Percentiles rank a stretch among this genome's conserved stretches.
phyloP scores from a whole-genome alignment of 2,329 filamentous ascomycete species.

The Teratosphaeria destructans region DNA sequence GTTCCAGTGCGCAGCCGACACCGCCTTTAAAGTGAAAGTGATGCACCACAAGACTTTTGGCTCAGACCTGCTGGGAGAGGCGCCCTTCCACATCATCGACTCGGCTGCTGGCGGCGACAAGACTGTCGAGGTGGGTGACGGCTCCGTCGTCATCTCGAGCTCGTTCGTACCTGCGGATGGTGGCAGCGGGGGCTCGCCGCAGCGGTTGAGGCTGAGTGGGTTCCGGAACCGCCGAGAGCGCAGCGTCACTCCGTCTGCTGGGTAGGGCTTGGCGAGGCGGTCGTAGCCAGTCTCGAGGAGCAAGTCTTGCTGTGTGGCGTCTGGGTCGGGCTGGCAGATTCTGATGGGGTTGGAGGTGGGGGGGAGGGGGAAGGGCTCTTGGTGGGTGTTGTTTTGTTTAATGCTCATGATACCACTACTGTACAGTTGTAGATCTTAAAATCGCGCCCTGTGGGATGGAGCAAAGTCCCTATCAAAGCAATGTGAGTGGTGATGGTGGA shows the following conservation, averaged over 20 bases:
- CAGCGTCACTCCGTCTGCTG: conserved; percentile 22
- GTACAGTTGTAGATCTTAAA: not conserved
- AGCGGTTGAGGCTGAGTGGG: conserved; percentile 11
- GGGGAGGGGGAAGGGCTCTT: not conserved
- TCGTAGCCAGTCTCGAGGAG: not conserved
- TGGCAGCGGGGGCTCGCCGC: conserved; percentile 6
- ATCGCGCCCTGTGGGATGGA: not conserved
- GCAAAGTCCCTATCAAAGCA: not conserved
- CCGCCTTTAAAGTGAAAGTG: conserved; percentile 76
- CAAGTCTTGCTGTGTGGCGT: not conserved
- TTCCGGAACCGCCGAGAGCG: conserved; percentile 19
- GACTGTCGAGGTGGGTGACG: conserved; percentile 66
- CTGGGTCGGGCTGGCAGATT: not conserved
- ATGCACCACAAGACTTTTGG: conserved; percentile 80
- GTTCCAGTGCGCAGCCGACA: conserved; percentile 65
- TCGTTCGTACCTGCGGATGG: conserved; percentile 20
- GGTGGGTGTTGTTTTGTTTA: not conserved
- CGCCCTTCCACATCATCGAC: conserved; percentile 86
- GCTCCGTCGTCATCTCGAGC: conserved; percentile 49
- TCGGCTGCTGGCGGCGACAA: conserved; percentile 55
- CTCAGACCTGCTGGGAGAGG: conserved; percentile 67
- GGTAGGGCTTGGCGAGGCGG: conserved; percentile 2
- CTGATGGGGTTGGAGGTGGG: not conserved
- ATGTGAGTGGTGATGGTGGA: not conserved
- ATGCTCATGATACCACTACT: not conserved